Evolutionary conservation across 495 filamentous ascomycete species (phyloP), one percentile per base, ranked within the genome.

Genomic region (Aspergillus nanangensis): DNA sequence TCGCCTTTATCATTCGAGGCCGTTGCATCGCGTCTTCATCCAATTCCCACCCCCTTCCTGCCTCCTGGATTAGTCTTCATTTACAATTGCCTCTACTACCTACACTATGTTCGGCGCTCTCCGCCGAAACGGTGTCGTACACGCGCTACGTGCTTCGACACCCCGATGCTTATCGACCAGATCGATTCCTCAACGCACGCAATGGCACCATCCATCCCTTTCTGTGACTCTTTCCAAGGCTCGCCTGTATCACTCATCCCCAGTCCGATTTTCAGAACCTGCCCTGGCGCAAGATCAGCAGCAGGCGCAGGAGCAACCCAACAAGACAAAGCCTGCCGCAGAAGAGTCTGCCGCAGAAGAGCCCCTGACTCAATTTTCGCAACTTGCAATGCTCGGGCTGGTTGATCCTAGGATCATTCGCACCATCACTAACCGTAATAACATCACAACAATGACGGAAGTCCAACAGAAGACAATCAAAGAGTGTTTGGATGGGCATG

Each of bases 391-490:
- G 3, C 63, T 79, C 19, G 77, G 78, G 11, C 54, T 88, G 39
- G 80, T 97, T 24, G 66, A 91, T 53, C 50, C 60, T 4, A 70
- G 65, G 25, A 65, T 97, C 37, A 75, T 96, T 45, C 48, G 73
- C 5, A 81, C 83, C 34, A 80, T 97, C 54, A 87, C 81, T 0
- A 49, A 77, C 18, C 75, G 79, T 15, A 93, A 96, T 86, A 66
- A 74, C 3, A 77, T 95, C 53, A 76, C 85, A 18, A 84, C 75
- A 31, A 96, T 98, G 92, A 97, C 93, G 3, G 80, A 90, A 8
- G 91, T 98, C n/a, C 93, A 98, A 56, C 74, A 78, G 24, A 63
- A 81, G 63, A 95, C 94, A 3, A 88, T 98, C 56, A 79, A 81
- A 36, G 70, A 87, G 38, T 86, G 79, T 42, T 67, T 98, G 33